Evolutionary conservation across 495 filamentous ascomycete species (phyloP), one percentile per base, ranked within the genome.

Genomic region (Penicillium desertorum): DNA sequence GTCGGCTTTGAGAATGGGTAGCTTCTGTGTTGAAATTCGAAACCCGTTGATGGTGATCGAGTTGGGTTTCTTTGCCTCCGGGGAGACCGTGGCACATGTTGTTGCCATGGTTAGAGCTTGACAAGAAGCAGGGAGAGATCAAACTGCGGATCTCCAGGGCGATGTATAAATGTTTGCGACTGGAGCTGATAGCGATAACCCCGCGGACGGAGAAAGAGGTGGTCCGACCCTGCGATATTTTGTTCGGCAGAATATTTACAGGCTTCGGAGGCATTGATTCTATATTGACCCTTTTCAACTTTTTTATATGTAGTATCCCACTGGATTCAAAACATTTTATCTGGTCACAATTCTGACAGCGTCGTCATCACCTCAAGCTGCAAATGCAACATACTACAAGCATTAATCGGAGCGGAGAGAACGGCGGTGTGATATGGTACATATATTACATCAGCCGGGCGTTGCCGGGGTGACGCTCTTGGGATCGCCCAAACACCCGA

Each of bases 1-100:
- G 14, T 81, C 87, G 20, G 91, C 83, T 71, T 96, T 96, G 25
- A 94, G 85, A 69, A 98, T 98, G 39, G 94, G 93, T 23, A 90
- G 84, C 76, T 95, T 96, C 63, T 88, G 86, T 14, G 88, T 88
- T 4, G 83, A 80, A 64, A 96, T 86, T 54, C 70, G 81, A 75
- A 91, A 94, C 46, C 80, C 76, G 53, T 82, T 77, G 55, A 88
- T 82, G 4, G 68, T 67, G 42, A 79, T 71, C 10, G 68, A 60
- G 20, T 71, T 66, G 0, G 76, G 76, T 48, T 62, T 67, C 36
- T 67, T 64, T n/a, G 58, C 45, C 22, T 59, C 56, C 7, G 70
- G 68, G 20, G 61, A 71, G 14, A 69, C 61, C n/a, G 68, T 58
- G 20, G 62, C 61, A 56, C 62, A 59, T 25, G 57, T 55, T 27